A percentile compares a stretch with the other conserved stretches of the same genome.
Evolutionary conservation across 2,329 filamentous ascomycete genomes (phyloP).

Genomic region (Dendryphion nanum): DNA sequence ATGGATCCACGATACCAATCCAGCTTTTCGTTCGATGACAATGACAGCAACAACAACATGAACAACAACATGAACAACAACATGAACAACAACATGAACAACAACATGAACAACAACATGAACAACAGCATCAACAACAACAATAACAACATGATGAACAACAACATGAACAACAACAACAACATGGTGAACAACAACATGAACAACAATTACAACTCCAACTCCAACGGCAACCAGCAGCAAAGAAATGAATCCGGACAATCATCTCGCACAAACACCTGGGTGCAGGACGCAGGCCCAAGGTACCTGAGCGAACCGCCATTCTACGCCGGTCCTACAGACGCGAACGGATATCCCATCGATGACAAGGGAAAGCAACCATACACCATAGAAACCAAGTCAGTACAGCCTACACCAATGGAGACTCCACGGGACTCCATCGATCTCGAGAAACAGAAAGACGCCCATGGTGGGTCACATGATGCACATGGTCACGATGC

Average conservation of each 20-base stretch:
- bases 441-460: constrained; percentile 32
- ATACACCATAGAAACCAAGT: constrained; percentile 12
- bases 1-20: constrained; percentile 33
- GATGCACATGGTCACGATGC: too few species aligned
- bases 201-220: too few species aligned
- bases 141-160: too few species aligned
- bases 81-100: too few species aligned
- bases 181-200: too few species aligned
- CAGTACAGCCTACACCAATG: constrained; percentile 12
- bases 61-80: too few species aligned
- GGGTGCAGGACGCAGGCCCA: constrained; percentile 15
- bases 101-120: too few species aligned
- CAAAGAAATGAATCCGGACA: too few species aligned
- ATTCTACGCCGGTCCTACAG: not conserved
- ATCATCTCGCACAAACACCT: constrained; percentile 27
- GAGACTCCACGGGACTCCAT: constrained; percentile 15
- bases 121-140: too few species aligned
- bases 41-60: too few species aligned
- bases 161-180: too few species aligned
- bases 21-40: constrained; percentile 24
- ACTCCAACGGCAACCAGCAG: constrained; percentile 15
- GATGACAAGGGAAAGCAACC: constrained; percentile 12
- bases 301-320: too few species aligned
- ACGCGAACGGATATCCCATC: not conserved
- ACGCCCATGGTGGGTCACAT: constrained; percentile 8